Percentiles rank a stretch among this genome's conserved stretches.
These are phyloP conservation scores for Paecilomyces fulvus DNA, from an alignment of 2,329 filamentous ascomycete genomes.

Conservation along the genomic window DNA sequence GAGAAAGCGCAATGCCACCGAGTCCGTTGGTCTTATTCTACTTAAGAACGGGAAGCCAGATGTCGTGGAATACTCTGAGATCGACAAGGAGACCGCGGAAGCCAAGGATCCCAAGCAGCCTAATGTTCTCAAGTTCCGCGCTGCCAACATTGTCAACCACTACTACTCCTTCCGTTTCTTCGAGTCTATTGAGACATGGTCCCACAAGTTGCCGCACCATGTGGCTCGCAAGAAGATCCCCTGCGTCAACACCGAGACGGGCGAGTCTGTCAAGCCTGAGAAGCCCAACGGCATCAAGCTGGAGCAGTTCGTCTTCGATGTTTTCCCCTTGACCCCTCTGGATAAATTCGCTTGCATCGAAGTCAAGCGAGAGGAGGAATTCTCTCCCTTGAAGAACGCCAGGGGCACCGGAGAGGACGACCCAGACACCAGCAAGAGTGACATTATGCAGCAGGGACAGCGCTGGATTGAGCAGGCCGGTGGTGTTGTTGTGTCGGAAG, in stretches of 20 bases:
- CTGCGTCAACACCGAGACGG: slow-evolving; percentile 64
- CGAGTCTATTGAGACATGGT: slow-evolving; percentile 80
- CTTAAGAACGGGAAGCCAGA: slow-evolving; percentile 93
- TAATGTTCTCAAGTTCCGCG: slow-evolving; percentile 84
- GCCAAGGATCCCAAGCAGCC: slow-evolving; percentile 75
- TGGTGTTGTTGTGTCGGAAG: slow-evolving; percentile 61
- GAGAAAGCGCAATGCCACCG: slow-evolving; percentile 91
- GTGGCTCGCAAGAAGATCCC: slow-evolving; percentile 98
- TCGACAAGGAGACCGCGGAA: slow-evolving; percentile 79
- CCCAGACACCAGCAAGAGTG: slow-evolving; percentile 80
- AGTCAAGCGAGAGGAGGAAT: slow-evolving; percentile 94
- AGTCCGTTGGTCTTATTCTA: slow-evolving; percentile 89
- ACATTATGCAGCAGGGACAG: slow-evolving; percentile 84
- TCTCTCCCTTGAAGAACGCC: slow-evolving; percentile 92
- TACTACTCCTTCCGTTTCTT: slow-evolving; percentile 96
- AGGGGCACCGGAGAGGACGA: slow-evolving; percentile 83
- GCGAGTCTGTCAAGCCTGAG: slow-evolving; percentile 77
- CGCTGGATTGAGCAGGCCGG: slow-evolving; percentile 78
- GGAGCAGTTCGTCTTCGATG: slow-evolving; percentile 98
- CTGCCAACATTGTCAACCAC: slow-evolving; percentile 99
- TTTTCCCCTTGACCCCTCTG: slow-evolving; percentile 81
- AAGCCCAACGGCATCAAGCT: slow-evolving; percentile 98
- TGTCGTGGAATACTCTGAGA: slow-evolving; percentile 98
- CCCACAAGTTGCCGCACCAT: slow-evolving; percentile 82
- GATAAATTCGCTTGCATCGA: slow-evolving; percentile 92